Percentiles rank a stretch among this genome's conserved stretches.
These are phyloP conservation scores for Chrysanthemum makinoi DNA, from an alignment of 129 eudicot genomes.

Conservation along the genomic window DNA sequence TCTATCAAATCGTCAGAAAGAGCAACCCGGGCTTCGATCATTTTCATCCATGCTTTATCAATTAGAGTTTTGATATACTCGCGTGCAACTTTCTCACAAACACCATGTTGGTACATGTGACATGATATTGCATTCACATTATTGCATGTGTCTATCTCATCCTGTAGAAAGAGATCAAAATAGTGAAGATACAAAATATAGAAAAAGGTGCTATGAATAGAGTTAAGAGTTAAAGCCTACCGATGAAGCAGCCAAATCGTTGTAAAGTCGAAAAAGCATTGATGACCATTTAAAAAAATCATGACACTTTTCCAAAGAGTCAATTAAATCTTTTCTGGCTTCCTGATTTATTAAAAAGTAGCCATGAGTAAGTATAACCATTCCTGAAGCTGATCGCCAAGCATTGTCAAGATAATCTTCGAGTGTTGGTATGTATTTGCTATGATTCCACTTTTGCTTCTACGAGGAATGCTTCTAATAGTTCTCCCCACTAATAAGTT, in stretches of 20 bases:
- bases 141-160: background rate
- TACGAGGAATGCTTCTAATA: constrained; percentile 33
- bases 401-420: constrained; percentile 32
- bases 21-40: too few relatives aligned
- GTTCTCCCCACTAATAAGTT: constrained; percentile 21
- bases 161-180: background rate
- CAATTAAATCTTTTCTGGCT: constrained; percentile 5
- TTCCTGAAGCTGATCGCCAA: constrained; percentile 26
- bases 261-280: too few relatives aligned
- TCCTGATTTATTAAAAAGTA: too few relatives aligned
- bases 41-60: too few relatives aligned
- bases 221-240: too few relatives aligned
- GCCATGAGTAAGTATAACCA: constrained; percentile 25
- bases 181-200: too few relatives aligned
- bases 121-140: background rate
- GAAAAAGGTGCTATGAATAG: too few relatives aligned
- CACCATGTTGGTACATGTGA: background rate
- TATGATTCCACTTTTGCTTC: constrained; percentile 41
- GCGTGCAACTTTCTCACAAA: too few relatives aligned
- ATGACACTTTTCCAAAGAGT: background rate
- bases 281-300: too few relatives aligned
- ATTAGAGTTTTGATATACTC: too few relatives aligned
- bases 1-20: too few relatives aligned
- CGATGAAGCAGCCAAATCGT: too few relatives aligned
- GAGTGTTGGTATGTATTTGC: constrained; percentile 26